These are phyloP conservation scores for Penicillium nordicum DNA, from an alignment of 2,329 filamentous ascomycete genomes.

Conservation along the genomic window DNA sequence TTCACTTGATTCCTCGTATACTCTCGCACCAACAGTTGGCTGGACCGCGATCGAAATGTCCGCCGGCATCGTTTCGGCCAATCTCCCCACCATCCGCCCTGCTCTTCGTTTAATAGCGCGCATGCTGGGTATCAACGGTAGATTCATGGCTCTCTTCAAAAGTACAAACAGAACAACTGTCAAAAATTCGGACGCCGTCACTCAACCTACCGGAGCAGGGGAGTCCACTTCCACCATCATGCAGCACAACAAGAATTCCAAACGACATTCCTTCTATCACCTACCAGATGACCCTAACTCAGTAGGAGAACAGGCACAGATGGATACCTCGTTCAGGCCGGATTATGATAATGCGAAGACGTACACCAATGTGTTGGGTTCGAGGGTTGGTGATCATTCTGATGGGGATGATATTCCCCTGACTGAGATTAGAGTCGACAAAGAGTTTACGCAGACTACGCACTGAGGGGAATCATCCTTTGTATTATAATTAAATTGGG, in stretches of 20 bases:
- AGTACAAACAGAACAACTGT: background rate
- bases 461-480: background rate
- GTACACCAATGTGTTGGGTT: background rate
- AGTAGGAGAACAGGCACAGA: background rate
- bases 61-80: conserved; percentile 29
- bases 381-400: background rate
- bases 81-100: conserved; percentile 26
- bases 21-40: conserved; percentile 27
- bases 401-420: background rate
- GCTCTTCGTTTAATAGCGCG: conserved; percentile 22
- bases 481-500: background rate
- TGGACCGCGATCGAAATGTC: conserved; percentile 32
- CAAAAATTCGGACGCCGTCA: background rate
- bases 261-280: background rate
- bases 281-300: background rate
- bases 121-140: background rate
- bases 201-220: background rate
- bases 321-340: background rate
- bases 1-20: conserved; percentile 22
- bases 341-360: background rate
- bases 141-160: background rate
- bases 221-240: background rate
- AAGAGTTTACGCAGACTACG: background rate
- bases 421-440: background rate
- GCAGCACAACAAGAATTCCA: background rate